Evolutionary conservation across 169 alveolate species (phyloP).

Genomic region (Toxoplasma gondii): DNA sequence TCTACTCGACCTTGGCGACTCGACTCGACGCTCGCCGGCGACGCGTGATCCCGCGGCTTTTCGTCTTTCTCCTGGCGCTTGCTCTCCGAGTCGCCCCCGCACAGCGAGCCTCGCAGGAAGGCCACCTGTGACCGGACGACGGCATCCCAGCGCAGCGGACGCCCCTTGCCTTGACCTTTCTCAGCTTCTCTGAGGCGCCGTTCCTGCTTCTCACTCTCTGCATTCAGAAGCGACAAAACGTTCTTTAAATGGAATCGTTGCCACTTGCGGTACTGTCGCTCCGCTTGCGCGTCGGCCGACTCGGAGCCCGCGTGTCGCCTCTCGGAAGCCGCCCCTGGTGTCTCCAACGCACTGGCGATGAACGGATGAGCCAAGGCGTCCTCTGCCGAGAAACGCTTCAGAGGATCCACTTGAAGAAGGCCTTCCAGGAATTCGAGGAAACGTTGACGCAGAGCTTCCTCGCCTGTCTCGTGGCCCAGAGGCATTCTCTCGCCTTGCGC

Average conservation of each 20-base stretch:
- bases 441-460: background rate
- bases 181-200: background rate
- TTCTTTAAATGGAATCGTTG: background rate
- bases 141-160: background rate
- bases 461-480: background rate
- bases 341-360: background rate
- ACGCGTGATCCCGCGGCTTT: too few relatives aligned
- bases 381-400: background rate
- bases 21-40: too few relatives aligned
- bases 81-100: background rate
- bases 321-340: background rate
- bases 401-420: constrained; percentile 33
- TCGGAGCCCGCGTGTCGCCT: background rate
- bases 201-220: background rate
- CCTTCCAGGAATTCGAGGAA: background rate
- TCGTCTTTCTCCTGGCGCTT: background rate
- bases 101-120: background rate
- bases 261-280: background rate
- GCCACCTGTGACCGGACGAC: background rate
- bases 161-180: background rate
- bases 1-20: too few relatives aligned
- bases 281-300: constrained; percentile 11
- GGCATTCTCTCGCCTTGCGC: too few relatives aligned
- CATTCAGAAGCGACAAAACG: background rate
- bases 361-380: constrained; percentile 30